A percentile compares a stretch with the other conserved stretches of the same genome.
Conservation (phyloP, 768 basidiomycete species). For the Russula sp. region DNA sequence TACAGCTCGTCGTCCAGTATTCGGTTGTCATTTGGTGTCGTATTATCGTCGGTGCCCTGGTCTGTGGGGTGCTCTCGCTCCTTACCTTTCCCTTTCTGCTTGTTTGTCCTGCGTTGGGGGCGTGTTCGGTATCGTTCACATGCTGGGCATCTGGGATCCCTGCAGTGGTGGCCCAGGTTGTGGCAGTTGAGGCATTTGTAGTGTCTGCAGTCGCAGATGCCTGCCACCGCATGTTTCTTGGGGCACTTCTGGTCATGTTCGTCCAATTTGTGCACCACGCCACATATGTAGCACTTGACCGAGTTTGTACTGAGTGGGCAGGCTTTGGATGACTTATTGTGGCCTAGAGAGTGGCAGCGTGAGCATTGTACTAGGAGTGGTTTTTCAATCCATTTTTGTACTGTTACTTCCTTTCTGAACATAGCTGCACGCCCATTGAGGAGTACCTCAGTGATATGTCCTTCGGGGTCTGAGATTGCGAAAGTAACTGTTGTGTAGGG, state of each 20-base stretch:
- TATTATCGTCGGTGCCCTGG: too few relatives aligned
- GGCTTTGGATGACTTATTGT: background rate
- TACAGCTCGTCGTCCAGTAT: too few relatives aligned
- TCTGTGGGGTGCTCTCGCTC: too few relatives aligned
- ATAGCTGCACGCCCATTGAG: background rate
- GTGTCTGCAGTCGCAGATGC: background rate
- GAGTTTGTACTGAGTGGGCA: too few relatives aligned
- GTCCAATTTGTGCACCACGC: too few relatives aligned
- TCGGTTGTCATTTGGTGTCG: too few relatives aligned
- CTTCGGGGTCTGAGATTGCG: background rate
- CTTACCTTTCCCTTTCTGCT: too few relatives aligned
- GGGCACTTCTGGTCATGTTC: background rate
- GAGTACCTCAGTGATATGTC: background rate
- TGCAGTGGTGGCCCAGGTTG: background rate
- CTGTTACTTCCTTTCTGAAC: background rate
- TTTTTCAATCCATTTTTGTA: background rate
- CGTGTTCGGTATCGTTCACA: background rate
- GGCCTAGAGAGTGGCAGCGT: background rate
- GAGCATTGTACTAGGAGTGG: background rate
- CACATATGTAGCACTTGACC: too few relatives aligned
- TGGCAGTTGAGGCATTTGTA: too few relatives aligned
- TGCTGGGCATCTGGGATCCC: background rate
- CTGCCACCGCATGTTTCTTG: background rate
- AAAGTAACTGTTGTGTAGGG: background rate
- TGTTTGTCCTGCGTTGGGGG: too few relatives aligned